phyloP scores from a whole-genome alignment of 768 basidiomycete species.

The Fibroporia radiculosa region DNA sequence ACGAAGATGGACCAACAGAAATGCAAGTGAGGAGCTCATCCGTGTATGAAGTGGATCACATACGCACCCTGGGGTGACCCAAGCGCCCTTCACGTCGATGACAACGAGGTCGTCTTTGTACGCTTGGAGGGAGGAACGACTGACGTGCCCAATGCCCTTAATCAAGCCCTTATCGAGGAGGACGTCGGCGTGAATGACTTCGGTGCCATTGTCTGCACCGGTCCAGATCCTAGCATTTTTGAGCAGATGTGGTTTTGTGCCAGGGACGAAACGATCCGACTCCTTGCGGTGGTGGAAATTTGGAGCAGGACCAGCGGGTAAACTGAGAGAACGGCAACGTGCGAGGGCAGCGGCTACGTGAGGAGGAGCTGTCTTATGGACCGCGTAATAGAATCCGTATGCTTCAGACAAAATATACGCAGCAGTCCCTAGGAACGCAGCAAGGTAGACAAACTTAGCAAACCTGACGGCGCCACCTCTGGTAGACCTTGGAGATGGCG shows the following conservation, averaged over 20 bases:
- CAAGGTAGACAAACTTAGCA: too few relatives aligned
- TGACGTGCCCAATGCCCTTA: constrained; percentile 45
- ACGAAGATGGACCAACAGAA: constrained; percentile 2
- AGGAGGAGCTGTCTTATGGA: background rate
- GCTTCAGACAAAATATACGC: too few relatives aligned
- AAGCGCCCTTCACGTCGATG: constrained; percentile 59
- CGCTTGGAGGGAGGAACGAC: constrained; percentile 12
- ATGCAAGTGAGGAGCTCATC: too few relatives aligned
- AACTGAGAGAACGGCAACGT: constrained; percentile 34
- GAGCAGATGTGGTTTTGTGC: constrained; percentile 48
- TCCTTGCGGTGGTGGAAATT: constrained; percentile 40
- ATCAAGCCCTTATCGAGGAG: constrained; percentile 66
- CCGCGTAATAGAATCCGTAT: too few relatives aligned
- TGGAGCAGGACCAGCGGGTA: constrained; percentile 34
- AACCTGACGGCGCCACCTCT: too few relatives aligned
- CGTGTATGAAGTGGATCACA: background rate
- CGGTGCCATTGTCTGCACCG: constrained; percentile 57
- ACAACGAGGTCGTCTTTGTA: constrained; percentile 31
- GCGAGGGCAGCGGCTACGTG: constrained; percentile 2
- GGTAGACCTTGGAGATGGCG: too few relatives aligned
- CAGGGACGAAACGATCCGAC: constrained; percentile 62
- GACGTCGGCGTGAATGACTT: constrained; percentile 58
- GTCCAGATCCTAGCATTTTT: constrained; percentile 81
- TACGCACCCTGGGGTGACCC: constrained; percentile 68
- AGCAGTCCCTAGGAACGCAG: too few relatives aligned